A percentile compares a stretch with the other conserved stretches of the same genome.
Evolutionary conservation across 441 rosid species (phyloP).

Genomic region (Aleurites moluccanus): DNA sequence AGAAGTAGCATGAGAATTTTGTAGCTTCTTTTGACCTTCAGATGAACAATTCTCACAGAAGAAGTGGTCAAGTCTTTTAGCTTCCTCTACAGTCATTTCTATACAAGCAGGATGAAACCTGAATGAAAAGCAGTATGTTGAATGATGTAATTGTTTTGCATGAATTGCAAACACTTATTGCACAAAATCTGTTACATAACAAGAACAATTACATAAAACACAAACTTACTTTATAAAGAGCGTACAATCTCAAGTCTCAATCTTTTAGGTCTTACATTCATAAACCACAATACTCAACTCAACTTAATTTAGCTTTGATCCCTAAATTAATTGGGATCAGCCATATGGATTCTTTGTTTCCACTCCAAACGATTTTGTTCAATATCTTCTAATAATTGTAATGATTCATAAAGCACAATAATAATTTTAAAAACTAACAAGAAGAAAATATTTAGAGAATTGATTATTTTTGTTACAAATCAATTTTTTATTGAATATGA

Average conservation of each 20-base stretch:
- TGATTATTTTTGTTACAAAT: too few species aligned
- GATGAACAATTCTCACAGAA: slow-evolving; percentile 80
- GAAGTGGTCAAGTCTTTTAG: slow-evolving; percentile 74
- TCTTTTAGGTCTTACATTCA: too few species aligned
- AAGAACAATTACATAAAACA: slow-evolving; percentile 10
- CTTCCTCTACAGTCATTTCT: slow-evolving; percentile 77
- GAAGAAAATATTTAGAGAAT: too few species aligned
- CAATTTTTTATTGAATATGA: background rate
- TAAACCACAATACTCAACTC: too few species aligned
- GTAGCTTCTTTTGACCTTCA: slow-evolving; percentile 60
- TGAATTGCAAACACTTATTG: slow-evolving; percentile 11
- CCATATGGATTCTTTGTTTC: too few species aligned
- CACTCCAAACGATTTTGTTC: too few species aligned
- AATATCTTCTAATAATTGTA: too few species aligned
- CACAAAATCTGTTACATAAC: slow-evolving; percentile 5
- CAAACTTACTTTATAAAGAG: background rate
- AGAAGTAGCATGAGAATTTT: slow-evolving; percentile 51
- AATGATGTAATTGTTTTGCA: slow-evolving; percentile 24
- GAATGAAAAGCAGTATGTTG: slow-evolving; percentile 52
- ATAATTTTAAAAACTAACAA: background rate
- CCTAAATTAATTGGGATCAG: too few species aligned
- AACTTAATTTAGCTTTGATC: too few species aligned
- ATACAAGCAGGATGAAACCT: slow-evolving; percentile 99
- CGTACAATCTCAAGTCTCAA: too few species aligned
- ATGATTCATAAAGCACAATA: background rate